phyloP scores from a whole-genome alignment of 1,284 basidiomycete genomes.

The Trametes sp. region DNA sequence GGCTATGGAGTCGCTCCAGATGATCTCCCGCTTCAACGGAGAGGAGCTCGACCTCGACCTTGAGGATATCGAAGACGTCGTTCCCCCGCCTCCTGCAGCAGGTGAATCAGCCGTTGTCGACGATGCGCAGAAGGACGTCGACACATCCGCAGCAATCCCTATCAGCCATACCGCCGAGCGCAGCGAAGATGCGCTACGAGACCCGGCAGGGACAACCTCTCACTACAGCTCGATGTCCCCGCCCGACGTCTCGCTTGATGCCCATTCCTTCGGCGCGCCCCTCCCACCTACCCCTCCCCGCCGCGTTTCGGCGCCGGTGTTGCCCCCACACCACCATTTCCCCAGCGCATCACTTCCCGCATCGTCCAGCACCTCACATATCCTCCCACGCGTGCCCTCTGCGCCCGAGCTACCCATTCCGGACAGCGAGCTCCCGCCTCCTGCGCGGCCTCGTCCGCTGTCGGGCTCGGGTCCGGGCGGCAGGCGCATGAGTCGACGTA shows the following conservation, averaged over 20 bases:
- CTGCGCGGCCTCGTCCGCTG: slow-evolving; percentile 4
- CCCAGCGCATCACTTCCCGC: neutral
- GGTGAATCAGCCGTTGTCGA: neutral
- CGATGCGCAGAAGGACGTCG: slow-evolving; percentile 13
- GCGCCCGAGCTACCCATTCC: neutral
- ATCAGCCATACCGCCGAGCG: slow-evolving; percentile 16
- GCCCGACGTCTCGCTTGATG: slow-evolving; percentile 47
- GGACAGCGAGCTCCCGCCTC: slow-evolving; percentile 1
- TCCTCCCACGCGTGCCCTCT: slow-evolving; percentile 2
- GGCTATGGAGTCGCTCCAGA: slow-evolving; percentile 80
- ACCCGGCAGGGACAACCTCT: slow-evolving; percentile 29
- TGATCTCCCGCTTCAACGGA: slow-evolving; percentile 89
- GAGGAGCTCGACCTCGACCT: slow-evolving; percentile 69
- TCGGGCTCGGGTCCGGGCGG: slow-evolving; percentile 15
- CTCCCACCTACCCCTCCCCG: slow-evolving; percentile 9
- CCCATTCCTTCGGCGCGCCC: slow-evolving; percentile 45
- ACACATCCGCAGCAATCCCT: neutral
- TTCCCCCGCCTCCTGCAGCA: slow-evolving; percentile 4
- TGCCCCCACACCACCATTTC: slow-evolving; percentile 1
- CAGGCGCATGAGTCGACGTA: slow-evolving; percentile 17
- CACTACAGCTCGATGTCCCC: slow-evolving; percentile 51
- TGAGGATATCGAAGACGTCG: slow-evolving; percentile 74
- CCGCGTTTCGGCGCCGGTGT: neutral
- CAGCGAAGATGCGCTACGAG: slow-evolving; percentile 32
- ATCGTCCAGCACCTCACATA: neutral